Evolutionary conservation across 306 rosid genomes (phyloP), one percentile per base, ranked within the genome.

Genomic region (Castanea mollissima): DNA sequence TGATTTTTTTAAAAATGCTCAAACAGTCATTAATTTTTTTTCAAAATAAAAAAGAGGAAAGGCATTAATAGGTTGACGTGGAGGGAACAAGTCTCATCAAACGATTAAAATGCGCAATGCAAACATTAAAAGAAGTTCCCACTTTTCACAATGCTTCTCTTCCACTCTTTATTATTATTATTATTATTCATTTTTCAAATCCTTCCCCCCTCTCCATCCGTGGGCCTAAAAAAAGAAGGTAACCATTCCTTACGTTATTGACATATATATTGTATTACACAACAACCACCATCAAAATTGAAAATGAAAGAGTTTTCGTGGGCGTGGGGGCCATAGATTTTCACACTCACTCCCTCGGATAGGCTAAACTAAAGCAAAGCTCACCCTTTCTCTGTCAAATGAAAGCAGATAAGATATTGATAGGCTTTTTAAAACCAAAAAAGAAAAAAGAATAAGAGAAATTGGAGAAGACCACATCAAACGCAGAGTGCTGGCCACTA

Each of bases 401-500:
- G 70, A 88, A 90, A 88, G 86, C 84, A 72, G 76, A 62, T 70
- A 77, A 72, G 76, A 62, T 70, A 77, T 41, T 7, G 46, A 41
- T 41, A 9, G 72, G 58, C 87, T 87, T 81, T 41, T 41, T 41
- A 38, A 38, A 38, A 38, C 46, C 46, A 7, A 38, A 38, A 38
- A 38, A 8, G 2, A 21, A 29, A 29, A 2, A 29, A 29, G 31
- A 29, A 29, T 2, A 29, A n/a, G 67, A 69, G 5, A 23, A 27
- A 49, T 49, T 49, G 16, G 73, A 38, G 52, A 72, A 77, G 88
- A 78, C 90, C 80, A 72, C 55, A 79, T 89, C 88, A 83, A 83
- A 82, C 74, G 65, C 75, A 85, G 84, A 88, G 81, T 88, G 97
- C 81, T 83, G 85, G 84, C 86, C 94, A 93, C 98, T 88, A 85